A percentile compares a stretch with the other conserved stretches of the same genome.
Conservation (phyloP, 2,329 filamentous ascomycete genomes). For the Fusarium brachygibbosum region DNA sequence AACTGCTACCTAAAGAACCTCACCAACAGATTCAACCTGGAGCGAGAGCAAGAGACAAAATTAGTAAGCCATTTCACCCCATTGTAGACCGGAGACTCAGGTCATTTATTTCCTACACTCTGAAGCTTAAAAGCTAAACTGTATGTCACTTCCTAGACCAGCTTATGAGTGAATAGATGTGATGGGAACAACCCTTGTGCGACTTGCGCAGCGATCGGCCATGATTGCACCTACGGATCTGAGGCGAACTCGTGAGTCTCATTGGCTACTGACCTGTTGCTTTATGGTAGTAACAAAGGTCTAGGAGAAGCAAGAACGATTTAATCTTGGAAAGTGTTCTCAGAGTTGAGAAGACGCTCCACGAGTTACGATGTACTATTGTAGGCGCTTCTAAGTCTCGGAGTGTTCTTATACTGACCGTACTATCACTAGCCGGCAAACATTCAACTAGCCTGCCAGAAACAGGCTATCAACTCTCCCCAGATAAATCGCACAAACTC, state of each 20-base stretch:
- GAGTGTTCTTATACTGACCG: neutral
- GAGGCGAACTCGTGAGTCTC: constrained; percentile 59
- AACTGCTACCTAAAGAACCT: constrained; percentile 3
- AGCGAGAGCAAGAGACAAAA: neutral
- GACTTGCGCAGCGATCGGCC: constrained; percentile 54
- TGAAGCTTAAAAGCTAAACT: neutral
- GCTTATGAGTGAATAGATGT: constrained; percentile 54
- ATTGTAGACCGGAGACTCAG: neutral
- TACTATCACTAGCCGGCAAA: constrained; percentile 11
- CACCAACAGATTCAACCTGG: neutral
- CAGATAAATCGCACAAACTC: constrained; percentile 39
- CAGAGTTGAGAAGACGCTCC: constrained; percentile 61
- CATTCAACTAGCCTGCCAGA: constrained; percentile 20
- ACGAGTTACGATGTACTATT: constrained; percentile 60
- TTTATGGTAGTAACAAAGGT: constrained; percentile 14
- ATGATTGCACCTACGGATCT: constrained; percentile 59
- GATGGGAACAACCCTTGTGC: constrained; percentile 63
- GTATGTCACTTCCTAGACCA: neutral
- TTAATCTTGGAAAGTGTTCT: constrained; percentile 65
- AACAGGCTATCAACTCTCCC: constrained; percentile 38
- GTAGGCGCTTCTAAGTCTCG: constrained; percentile 45
- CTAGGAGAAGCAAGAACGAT: constrained; percentile 64
- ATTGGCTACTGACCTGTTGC: rapidly evolving
- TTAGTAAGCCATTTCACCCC: neutral
- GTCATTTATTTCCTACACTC: neutral